Conservation (phyloP, 1,284 basidiomycete genomes). For the Rhodotorula sp. region DNA sequence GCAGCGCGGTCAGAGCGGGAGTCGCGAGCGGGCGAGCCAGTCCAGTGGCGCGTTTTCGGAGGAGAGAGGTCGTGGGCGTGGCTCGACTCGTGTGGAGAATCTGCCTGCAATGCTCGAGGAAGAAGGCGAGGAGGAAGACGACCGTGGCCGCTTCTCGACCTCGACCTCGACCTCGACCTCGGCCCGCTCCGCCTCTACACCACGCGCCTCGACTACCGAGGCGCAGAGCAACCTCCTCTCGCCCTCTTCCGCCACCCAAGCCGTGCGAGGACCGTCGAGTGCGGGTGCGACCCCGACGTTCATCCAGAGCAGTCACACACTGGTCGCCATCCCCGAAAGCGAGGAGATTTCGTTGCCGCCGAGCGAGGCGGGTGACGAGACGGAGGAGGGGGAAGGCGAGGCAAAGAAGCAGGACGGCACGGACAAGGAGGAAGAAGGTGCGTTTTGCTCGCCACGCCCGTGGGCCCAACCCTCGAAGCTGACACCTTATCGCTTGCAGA, state of each 20-base stretch:
- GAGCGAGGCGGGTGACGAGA: slow-evolving; percentile 2
- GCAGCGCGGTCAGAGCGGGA: slow-evolving; percentile 11
- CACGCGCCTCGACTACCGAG: too few relatives aligned
- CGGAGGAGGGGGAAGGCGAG: background rate
- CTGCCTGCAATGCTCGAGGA: slow-evolving; percentile 26
- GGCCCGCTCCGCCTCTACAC: background rate
- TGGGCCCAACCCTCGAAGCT: too few relatives aligned
- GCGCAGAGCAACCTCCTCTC: too few relatives aligned
- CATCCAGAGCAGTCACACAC: slow-evolving; percentile 13
- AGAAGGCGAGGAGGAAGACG: slow-evolving; percentile 11
- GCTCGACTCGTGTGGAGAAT: background rate
- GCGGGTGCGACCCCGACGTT: slow-evolving; percentile 14
- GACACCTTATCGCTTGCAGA: background rate
- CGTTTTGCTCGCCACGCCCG: background rate
- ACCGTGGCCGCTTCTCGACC: background rate
- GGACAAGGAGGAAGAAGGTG: background rate
- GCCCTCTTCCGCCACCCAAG: too few relatives aligned
- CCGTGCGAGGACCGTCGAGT: background rate
- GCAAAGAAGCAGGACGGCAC: background rate
- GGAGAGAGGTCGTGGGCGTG: background rate
- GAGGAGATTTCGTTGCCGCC: slow-evolving; percentile 30
- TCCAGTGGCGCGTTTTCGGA: background rate
- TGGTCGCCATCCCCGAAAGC: slow-evolving; percentile 34
- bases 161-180: background rate
- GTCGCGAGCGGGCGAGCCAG: background rate